Percentiles rank a stretch among this genome's conserved stretches.
Evolutionary conservation across 1,284 basidiomycete species (phyloP).

Genomic region (Agroathelia rolfsii): DNA sequence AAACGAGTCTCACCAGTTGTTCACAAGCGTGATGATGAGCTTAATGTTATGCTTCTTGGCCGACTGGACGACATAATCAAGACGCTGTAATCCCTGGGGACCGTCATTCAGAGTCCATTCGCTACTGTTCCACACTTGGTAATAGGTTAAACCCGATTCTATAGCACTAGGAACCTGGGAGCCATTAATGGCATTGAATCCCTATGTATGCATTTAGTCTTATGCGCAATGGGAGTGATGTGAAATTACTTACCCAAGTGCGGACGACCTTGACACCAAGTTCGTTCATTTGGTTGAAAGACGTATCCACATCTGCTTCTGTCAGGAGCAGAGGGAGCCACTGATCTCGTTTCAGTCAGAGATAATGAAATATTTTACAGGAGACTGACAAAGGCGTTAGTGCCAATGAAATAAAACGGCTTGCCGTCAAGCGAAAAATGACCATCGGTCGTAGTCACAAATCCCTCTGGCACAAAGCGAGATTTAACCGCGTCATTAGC

Average conservation of each 20-base stretch:
- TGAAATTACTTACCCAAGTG: conserved; percentile 57
- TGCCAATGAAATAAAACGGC: conserved; percentile 48
- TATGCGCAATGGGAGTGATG: conserved; percentile 9
- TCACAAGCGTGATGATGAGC: conserved; percentile 54
- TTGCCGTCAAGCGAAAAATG: conserved; percentile 36
- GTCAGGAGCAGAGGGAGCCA: conserved; percentile 52
- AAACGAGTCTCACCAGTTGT: conserved; percentile 64
- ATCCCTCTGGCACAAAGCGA: conserved; percentile 20
- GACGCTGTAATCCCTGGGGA: conserved; percentile 52
- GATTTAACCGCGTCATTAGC: neutral
- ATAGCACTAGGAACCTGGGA: conserved; percentile 46
- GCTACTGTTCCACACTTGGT: conserved; percentile 44
- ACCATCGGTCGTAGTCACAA: conserved; percentile 33
- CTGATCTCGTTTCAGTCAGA: conserved; percentile 11
- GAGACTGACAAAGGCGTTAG: conserved; percentile 41
- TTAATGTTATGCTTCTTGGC: conserved; percentile 53
- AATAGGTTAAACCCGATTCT: conserved; percentile 35
- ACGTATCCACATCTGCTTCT: conserved; percentile 46
- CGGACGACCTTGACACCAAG: conserved; percentile 53
- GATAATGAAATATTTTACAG: neutral
- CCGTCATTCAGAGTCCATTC: conserved; percentile 48
- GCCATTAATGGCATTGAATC: conserved; percentile 39
- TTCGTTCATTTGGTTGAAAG: conserved; percentile 45
- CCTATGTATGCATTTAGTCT: conserved; percentile 31
- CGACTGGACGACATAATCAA: conserved; percentile 53